Conservation (phyloP, 2,329 filamentous ascomycete species). For the Lithohypha guttulata region DNA sequence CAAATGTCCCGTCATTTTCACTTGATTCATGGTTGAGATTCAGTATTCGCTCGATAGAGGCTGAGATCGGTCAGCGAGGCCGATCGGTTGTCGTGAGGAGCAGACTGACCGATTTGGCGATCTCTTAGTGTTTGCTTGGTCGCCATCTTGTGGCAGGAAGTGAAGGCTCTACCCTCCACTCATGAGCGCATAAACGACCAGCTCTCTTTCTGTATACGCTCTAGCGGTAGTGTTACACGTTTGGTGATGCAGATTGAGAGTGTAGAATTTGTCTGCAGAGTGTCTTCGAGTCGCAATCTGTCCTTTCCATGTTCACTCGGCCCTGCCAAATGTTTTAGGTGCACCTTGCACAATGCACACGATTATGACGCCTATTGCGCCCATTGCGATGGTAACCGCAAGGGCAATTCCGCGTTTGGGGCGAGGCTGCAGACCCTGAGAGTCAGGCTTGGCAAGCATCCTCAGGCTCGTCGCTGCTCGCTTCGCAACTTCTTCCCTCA, state of each 20-base stretch:
- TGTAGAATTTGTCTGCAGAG: too few relatives aligned
- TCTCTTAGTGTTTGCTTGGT: constrained; percentile 50
- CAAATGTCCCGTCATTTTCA: constrained; percentile 29
- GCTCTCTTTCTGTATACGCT: not conserved
- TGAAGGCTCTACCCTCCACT: not conserved
- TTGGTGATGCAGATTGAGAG: not conserved
- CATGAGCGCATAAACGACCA: constrained; percentile 4
- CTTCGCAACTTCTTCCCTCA: too few relatives aligned
- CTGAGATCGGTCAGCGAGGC: constrained; percentile 36
- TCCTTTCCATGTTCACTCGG: too few relatives aligned
- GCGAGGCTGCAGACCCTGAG: too few relatives aligned
- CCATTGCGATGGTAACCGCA: too few relatives aligned
- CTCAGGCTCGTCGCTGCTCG: too few relatives aligned
- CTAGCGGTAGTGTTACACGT: not conserved
- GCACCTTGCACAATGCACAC: too few relatives aligned
- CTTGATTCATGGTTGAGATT: constrained; percentile 72
- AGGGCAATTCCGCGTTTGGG: too few relatives aligned
- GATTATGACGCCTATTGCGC: too few relatives aligned
- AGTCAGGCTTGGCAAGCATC: too few relatives aligned
- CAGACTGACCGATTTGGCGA: constrained; percentile 56
- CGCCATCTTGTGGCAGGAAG: constrained; percentile 13
- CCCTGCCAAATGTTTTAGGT: too few relatives aligned
- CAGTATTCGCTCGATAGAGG: constrained; percentile 87
- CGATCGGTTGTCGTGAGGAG: constrained; percentile 20
- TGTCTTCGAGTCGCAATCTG: too few relatives aligned